Base-by-base conservation (phyloP, 1,139 yeast genomes). In the Geotrichum europaeum region DNA sequence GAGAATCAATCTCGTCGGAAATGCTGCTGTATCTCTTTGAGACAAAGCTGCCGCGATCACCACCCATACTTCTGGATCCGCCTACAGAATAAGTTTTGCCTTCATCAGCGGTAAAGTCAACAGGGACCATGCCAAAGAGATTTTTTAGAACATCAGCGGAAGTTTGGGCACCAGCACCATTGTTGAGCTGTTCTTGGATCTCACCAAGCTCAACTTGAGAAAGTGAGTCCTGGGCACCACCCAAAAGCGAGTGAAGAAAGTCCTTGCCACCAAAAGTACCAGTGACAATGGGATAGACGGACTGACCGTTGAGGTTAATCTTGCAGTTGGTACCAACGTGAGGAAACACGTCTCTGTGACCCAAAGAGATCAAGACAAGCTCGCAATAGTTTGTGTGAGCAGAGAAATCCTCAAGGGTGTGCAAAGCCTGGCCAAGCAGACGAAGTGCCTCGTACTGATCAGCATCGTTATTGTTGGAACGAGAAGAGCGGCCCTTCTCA, bases 201-300 rank as follows among this genome's bases (percentile, higher is more conserved):
- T 65, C 68, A 9, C 59, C 63, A 18, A 65, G 54, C 54, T 65
- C 67, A 22, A 66, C 64, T 57, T 66, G 68, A 22, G 67, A 65
- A 22, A 67, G 65, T 18, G 67, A 65, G 53, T 68, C 71, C 55
- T 68, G 66, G 20, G 71, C 71, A 49, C 67, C 69, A 22, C 71
- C 70, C 22, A 67, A 58, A n/a, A 68, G 55, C 1, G 69, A 66
- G 57, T 67, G 70, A 47, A 68, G 62, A 51, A 69, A 69, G 43
- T 69, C 71, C 49, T 58, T 54, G 34, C 69, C 68, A 10, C 71
- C 71, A 64, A 68, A 69, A 12, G 71, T 67, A 25, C 71, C 71
- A 20, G 71, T 69, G n/a, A 68, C 67, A 32, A 69, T 53, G 28
- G 71, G 71, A 47, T 59, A 67, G 4, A 66, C 70, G 20, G 30